phyloP scores from a whole-genome alignment of 2,329 filamentous ascomycete species.

The Chaetomium sp. region DNA sequence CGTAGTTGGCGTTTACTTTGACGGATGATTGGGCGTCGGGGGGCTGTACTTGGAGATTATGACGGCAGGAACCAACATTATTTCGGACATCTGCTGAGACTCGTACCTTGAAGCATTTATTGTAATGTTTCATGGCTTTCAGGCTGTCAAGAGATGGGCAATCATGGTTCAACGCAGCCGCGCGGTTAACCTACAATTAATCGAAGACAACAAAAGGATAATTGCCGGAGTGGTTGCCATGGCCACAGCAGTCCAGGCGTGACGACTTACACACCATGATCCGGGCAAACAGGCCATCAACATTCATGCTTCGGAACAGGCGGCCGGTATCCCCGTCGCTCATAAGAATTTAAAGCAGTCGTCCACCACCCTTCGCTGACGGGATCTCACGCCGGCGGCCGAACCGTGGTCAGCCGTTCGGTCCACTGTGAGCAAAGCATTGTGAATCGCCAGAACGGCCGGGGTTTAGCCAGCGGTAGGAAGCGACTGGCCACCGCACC shows the following conservation, averaged over 20 bases:
- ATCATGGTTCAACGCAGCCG: not conserved
- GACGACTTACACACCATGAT: not conserved
- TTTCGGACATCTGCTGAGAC: not conserved
- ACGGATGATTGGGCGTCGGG: not conserved
- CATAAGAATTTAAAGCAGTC: not conserved
- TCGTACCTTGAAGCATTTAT: not conserved
- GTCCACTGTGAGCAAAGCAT: constrained; percentile 8
- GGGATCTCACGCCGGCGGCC: constrained; percentile 8
- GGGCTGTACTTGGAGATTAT: not conserved
- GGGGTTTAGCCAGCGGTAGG: constrained; percentile 30
- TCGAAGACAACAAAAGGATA: not conserved
- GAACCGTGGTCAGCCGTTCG: constrained; percentile 12
- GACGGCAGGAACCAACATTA: not conserved
- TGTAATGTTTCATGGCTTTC: not conserved
- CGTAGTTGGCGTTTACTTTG: not conserved
- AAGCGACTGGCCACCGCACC: not conserved
- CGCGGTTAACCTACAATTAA: constrained; percentile 9
- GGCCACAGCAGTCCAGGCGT: not conserved
- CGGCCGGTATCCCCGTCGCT: constrained; percentile 15
- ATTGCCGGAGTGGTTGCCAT: constrained; percentile 10
- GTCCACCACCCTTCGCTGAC: not conserved
- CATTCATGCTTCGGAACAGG: constrained; percentile 6
- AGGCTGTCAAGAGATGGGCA: not conserved
- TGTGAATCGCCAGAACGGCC: constrained; percentile 31
- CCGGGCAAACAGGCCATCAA: not conserved